These are phyloP conservation scores for Salvia sclarea DNA, from an alignment of 305 asterid species.

Conservation along the genomic window DNA sequence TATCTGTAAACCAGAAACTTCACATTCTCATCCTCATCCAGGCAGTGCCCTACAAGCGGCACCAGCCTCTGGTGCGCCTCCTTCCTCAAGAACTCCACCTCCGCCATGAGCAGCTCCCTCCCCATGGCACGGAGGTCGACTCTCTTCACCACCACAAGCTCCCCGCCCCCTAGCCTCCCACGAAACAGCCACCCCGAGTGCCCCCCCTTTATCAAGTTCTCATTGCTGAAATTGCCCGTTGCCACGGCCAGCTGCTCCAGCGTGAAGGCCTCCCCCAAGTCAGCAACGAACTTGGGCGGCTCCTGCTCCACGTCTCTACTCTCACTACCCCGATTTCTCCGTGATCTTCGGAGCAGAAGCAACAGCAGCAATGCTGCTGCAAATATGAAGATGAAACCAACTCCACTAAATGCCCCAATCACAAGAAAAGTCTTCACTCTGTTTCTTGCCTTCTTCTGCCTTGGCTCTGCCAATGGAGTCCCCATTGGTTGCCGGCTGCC, in stretches of 20 bases:
- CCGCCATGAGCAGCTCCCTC: constrained; percentile 43
- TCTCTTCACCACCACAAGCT: constrained; percentile 60
- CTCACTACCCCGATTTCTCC: constrained; percentile 22
- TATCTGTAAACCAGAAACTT: constrained; percentile 59
- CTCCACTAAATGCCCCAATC: constrained; percentile 68
- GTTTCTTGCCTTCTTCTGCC: constrained; percentile 17
- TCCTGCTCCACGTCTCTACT: constrained; percentile 32
- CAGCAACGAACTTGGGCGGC: constrained; percentile 24
- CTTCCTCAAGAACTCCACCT: constrained; percentile 57
- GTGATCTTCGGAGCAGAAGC: constrained; percentile 38
- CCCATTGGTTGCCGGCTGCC: not conserved
- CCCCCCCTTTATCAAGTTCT: constrained; percentile 60
- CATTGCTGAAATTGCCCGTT: constrained; percentile 49
- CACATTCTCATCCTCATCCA: constrained; percentile 57
- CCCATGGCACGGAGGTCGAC: constrained; percentile 37
- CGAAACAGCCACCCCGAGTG: constrained; percentile 64
- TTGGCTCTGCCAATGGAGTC: constrained; percentile 11
- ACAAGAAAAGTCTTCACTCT: constrained; percentile 38
- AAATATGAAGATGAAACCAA: constrained; percentile 44
- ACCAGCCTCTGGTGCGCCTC: constrained; percentile 55
- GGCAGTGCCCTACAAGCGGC: constrained; percentile 67
- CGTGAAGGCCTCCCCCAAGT: constrained; percentile 51
- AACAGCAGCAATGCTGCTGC: constrained; percentile 30
- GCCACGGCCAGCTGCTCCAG: constrained; percentile 54
- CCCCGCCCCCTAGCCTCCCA: constrained; percentile 52